Evolutionary conservation across 805 yeast genomes (phyloP), one percentile per base, ranked within the genome.

Genomic region (Candida nonsorbophila): DNA sequence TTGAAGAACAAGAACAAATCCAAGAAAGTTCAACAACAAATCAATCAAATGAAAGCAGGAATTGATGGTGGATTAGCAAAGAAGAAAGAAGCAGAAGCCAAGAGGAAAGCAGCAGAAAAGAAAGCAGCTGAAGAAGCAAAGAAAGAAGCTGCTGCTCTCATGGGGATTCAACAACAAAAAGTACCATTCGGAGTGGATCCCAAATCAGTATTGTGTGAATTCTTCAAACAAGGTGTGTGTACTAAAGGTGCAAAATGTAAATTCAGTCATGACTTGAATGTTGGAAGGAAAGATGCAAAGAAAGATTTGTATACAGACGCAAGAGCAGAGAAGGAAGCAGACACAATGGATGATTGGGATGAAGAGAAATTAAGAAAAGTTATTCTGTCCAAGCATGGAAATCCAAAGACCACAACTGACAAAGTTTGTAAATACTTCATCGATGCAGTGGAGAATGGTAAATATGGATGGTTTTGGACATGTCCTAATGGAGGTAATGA

Each of bases 381-480:
- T 38, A 81, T 92, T 47, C 33, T 72, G 41, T 86, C 96, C 30
- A 92, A 92, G 62, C 97, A 88, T 47, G 97, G 98, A 29, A 92
- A 92, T 55, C 87, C 81, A 32, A 78, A 78, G 55, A 86, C 96
- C 7, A 87, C 97, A 9, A 92, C 99, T 0, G 97, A 90, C 41
- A 92, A 74, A 43, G 84, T 92, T 27, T 92, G 99, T 73, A 92
- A 88, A 56, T 77, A 58, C 58, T 94, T 92, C 63, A 84, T 92
- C 42, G 95, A 87, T 36, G 97, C 98, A 0, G 97, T 92, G 34
- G 99, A 92, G 53, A 86, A 87, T 51, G 92, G 90, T 34, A 90
- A 90, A 53, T 92, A 92, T 54, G 98, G 98, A 51, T 92, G 98
- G 98, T 88, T 92, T 61, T 92, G 98, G 98, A 70, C 73, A 13